Evolutionary conservation across 352 stramenopile genomes (phyloP).

Genomic region (Pythium aristosporum): DNA sequence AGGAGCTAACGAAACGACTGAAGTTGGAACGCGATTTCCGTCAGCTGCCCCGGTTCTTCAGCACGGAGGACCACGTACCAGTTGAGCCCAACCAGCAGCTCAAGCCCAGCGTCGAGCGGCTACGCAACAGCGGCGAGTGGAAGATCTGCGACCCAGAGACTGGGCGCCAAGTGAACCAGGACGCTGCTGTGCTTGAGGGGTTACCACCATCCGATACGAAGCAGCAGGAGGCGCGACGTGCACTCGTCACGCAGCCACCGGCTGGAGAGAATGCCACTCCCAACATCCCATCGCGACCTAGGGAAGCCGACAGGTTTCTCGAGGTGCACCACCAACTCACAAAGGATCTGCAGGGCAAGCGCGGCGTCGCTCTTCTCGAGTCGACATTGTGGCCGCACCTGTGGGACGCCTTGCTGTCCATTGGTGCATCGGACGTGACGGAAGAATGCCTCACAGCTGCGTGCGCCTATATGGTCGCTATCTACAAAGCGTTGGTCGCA

Average conservation of each 20-base stretch:
- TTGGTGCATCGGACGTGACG: neutral
- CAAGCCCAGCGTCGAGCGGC: constrained; percentile 64
- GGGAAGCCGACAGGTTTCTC: constrained; percentile 15
- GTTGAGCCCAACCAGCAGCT: constrained; percentile 33
- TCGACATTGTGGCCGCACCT: constrained; percentile 10
- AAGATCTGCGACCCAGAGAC: constrained; percentile 84
- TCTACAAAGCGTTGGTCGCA: constrained; percentile 22
- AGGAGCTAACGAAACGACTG: constrained; percentile 50
- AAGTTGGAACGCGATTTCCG: constrained; percentile 64
- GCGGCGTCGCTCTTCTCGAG: constrained; percentile 23
- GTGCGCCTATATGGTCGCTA: constrained; percentile 4
- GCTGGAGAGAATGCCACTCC: neutral
- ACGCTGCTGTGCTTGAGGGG: neutral
- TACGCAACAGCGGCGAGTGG: constrained; percentile 80
- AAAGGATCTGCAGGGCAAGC: constrained; percentile 30
- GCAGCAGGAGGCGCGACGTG: constrained; percentile 8
- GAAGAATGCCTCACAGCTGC: constrained; percentile 4
- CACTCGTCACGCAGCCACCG: neutral
- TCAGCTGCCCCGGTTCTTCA: constrained; percentile 63
- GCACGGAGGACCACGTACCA: constrained; percentile 42
- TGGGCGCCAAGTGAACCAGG: constrained; percentile 35
- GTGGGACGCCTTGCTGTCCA: constrained; percentile 4
- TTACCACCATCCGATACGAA: neutral
- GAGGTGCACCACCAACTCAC: constrained; percentile 27
- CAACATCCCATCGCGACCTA: neutral